Base-by-base conservation (phyloP, 805 yeast species). In the Tetrapisispora fleetii region DNA sequence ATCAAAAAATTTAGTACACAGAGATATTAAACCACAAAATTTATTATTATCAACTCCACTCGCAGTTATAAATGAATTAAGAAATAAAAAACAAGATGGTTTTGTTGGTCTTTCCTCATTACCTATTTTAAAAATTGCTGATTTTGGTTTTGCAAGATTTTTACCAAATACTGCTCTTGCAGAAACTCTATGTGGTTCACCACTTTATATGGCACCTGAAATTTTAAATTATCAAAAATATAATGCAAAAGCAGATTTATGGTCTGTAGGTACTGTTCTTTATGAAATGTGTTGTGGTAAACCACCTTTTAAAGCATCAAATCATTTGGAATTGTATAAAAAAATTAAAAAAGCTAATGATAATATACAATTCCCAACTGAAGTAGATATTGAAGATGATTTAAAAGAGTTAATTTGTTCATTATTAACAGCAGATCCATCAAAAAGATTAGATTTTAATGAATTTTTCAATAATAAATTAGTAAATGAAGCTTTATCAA, bases 201-300 rank as follows among this genome's bases (percentile, higher is more conserved):
- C 99, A 3, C 75, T 93, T 40, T 93, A 93, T 67, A 93, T 93
- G 99, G 99, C 99, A 0, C 99, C 99, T 0, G 99, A 93, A 68
- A 93, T 93, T 43, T 71, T 93, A 57, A 75, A 95, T 53, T 90
- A 87, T 61, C 97, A 93, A 64, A 93, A 89, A 67, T 93, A 93
- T 69, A 89, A 90, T 57, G 99, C 98, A 5, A 90, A 89, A 64
- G 98, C 97, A 0, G 99, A 93, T 63, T 68, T 93, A 54, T 93
- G 99, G 99, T 89, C 97, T 7, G 96, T 91, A 4, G 99, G 99
- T 3, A 95, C 98, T 1, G 98, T 93, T 1, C 70, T 90, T 13
- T 93, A 83, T 67, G 99, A 93, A 67, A 90, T 93, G 96, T 77
- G 86, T 13, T 89, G 86, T 30, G 98, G 98, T n/a, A 84, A 78